These are phyloP conservation scores for Candida ulmi DNA, from an alignment of 805 yeast species.

Conservation along the genomic window DNA sequence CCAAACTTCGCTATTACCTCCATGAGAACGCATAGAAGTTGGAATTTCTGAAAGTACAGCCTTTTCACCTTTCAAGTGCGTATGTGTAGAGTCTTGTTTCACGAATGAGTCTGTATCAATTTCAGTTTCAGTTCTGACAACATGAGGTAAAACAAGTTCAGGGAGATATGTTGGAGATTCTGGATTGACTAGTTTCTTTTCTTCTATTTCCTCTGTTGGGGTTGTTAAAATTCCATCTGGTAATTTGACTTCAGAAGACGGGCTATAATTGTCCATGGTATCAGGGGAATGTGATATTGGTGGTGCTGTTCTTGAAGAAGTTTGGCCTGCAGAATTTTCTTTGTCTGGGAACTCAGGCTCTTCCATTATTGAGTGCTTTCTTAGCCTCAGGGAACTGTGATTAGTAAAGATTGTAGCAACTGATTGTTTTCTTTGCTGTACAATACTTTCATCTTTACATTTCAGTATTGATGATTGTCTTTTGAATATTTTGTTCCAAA, in stretches of 20 bases:
- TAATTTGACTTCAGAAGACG: background rate
- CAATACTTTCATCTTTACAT: conserved; percentile 20
- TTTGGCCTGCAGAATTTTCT: background rate
- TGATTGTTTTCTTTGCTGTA: conserved; percentile 14
- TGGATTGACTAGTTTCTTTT: too few relatives aligned
- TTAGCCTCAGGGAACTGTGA: conserved; percentile 1
- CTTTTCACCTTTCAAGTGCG: background rate
- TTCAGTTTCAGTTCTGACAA: conserved; percentile 14
- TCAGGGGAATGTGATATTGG: background rate
- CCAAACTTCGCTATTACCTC: conserved; percentile 9
- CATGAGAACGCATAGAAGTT: background rate
- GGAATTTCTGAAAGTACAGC: too few relatives aligned
- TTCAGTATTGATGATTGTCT: conserved; percentile 26
- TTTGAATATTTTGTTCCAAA: conserved; percentile 30
- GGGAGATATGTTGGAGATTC: background rate
- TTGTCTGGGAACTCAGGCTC: background rate
- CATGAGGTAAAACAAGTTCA: conserved; percentile 8
- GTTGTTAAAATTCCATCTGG: background rate
- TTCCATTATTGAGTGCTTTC: background rate
- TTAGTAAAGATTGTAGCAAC: conserved; percentile 17
- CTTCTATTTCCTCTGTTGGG: too few relatives aligned
- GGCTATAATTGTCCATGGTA: background rate
- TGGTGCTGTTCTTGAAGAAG: background rate
- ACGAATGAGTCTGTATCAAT: conserved; percentile 19
- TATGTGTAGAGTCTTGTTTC: conserved; percentile 3